Base-by-base conservation (phyloP, 768 basidiomycete species). In the Agrocybe praecox region DNA sequence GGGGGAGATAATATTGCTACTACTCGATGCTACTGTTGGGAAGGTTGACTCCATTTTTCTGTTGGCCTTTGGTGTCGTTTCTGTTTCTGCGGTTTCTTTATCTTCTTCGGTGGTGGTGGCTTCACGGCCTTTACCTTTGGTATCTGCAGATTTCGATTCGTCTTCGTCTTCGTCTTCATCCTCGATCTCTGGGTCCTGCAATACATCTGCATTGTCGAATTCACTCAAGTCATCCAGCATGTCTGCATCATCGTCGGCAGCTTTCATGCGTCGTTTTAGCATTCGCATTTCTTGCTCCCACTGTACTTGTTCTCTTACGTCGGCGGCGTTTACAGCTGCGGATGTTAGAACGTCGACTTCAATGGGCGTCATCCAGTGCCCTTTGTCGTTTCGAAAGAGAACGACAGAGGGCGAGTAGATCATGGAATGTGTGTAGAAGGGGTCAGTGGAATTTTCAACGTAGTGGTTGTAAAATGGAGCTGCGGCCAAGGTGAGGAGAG, bases 391-490 rank as follows among this genome's bases (percentile, higher is more conserved):
- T 19, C 88, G 81, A 57, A 91, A 79, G 24, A 89, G 64, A 15
- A 80, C 70, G 44, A 91, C 78, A 46, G 74, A 69, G 0, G 89
- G 88, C 8, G 87, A 85, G 64, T 85, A 88, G 19, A 92, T 74
- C 85, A 92, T 89, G 22, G 88, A 81, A 66, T 91, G 85, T n/a
- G 87, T 77, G 65, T 90, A 90, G 67, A 80, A 88, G 0, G 86
- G 84, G 8, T 72, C 76, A n/a, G 77, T 72, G 1, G 73, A 67
- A 56, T 82, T 76, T 33, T 66, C 68, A 10, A 70, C 72, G 66
- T 92, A 88, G 18, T 82, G 67, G 1, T 67, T 71, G 66, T 92
- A 89, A 70, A 89, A 92, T 34, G 75, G 74, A 49, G 81, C 75
- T 0, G 81, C 84, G 1, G 69, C 71, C 21, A 68, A 65, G 14